A percentile compares a stretch with the other conserved stretches of the same genome.
These are phyloP conservation scores for Eimeria maxima DNA, from an alignment of 169 alveolate genomes.

Conservation along the genomic window DNA sequence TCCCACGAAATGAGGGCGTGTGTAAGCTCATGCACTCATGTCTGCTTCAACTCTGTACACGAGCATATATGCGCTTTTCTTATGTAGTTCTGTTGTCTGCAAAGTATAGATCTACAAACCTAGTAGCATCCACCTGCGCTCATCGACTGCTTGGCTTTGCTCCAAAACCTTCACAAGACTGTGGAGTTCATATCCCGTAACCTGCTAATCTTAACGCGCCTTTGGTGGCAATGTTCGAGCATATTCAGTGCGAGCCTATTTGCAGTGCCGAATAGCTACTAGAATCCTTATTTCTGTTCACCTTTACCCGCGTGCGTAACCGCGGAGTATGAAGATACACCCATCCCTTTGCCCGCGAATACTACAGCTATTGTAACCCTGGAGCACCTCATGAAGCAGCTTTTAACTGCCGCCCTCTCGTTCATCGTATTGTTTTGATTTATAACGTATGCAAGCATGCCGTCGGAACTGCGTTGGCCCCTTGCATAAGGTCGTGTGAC, in stretches of 20 bases:
- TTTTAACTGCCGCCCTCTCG: neutral
- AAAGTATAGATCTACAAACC: neutral
- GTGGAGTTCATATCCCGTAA: neutral
- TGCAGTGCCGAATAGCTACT: neutral
- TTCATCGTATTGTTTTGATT: neutral
- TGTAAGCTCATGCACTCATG: neutral
- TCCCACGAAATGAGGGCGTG: neutral
- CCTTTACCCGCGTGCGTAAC: neutral
- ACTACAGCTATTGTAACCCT: neutral
- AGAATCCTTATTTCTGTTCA: neutral
- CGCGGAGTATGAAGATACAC: neutral
- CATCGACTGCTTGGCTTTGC: neutral
- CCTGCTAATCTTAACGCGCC: neutral
- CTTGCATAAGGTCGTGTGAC: neutral
- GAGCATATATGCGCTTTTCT: neutral
- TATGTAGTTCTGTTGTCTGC: neutral
- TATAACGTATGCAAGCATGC: neutral
- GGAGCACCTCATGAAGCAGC: neutral
- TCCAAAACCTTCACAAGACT: neutral
- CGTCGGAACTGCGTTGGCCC: neutral
- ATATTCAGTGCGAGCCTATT: neutral
- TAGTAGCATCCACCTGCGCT: neutral
- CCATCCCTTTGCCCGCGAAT: neutral
- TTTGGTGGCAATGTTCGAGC: neutral
- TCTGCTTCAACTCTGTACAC: neutral